Evolutionary conservation across 1,139 yeast species (phyloP), one percentile per base, ranked within the genome.

Genomic region (Yamadazyma atlantica): DNA sequence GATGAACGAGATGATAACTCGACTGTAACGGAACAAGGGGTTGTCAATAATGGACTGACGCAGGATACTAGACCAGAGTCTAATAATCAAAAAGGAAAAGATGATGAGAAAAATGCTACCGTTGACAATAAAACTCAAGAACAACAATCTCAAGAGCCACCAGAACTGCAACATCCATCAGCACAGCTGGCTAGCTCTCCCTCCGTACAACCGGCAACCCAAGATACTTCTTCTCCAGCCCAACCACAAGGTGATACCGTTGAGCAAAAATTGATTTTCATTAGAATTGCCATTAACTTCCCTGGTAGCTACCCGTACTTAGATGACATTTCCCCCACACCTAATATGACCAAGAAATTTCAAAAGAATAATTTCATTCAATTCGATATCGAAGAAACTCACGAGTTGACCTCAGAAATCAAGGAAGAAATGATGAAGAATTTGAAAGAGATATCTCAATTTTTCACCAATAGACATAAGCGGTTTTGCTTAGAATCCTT

Each of bases 401-500:
- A 82, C 38, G 90, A 85, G 32, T 55, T 89, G 19, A 62, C 74
- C 0, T 53, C 67, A 0, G 71, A 64, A 0, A 69, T 72, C 25
- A 66, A 75, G 26, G 62, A 63, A 14, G 79, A 73, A 29, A 77
- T 90, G 57, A 51, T 74, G 16, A 54, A 57, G 3, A 72, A 68
- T 22, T 61, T 90, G 32, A 63, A 66, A 29, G 75, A 75, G 28
- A 83, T 90, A 14, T 68, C 89, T 0, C 59, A 60, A 1, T 75
- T 73, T 40, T 82, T 78, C 49, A 68, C 90, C 0, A 69, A 74
- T 26, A 70, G 71, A 35, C 64, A 66, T 40, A 78, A 79, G 23
- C 65, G 70, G 42, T 88, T 81, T 48, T 87, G 96, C 47, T 64
- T 92, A 21, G 97, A 92, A 53, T 82, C 87, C 0, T 81, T 95